Percentiles rank a stretch among this genome's conserved stretches.
These are phyloP conservation scores for Axilococcus clingmanii DNA, from an alignment of 139 green algal species.

Conservation along the genomic window DNA sequence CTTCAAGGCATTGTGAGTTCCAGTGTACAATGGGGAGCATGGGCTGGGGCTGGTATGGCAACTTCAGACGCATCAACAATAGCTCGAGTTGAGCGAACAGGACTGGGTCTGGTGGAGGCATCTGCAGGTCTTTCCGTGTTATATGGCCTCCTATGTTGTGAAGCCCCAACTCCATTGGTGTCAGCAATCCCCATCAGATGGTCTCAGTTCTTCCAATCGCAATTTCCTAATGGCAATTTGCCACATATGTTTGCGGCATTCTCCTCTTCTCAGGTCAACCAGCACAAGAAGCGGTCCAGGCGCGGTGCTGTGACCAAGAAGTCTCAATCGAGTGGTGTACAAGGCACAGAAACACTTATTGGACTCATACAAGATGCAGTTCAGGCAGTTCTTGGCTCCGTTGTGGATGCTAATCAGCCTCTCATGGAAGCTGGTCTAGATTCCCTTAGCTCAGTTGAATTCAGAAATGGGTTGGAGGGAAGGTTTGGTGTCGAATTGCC, in stretches of 20 bases:
- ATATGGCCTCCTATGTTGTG: slow-evolving; percentile 7
- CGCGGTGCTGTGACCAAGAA: background rate
- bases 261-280: background rate
- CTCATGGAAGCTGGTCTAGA: slow-evolving; percentile 51
- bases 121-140: slow-evolving; percentile 20
- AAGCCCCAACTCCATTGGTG: background rate
- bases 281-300: background rate
- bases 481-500: slow-evolving; percentile 55
- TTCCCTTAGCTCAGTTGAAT: slow-evolving; percentile 63
- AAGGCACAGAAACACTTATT: slow-evolving; percentile 8
- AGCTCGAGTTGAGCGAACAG: slow-evolving; percentile 49
- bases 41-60: slow-evolving; percentile 42
- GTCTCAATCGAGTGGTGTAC: background rate
- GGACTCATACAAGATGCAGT: slow-evolving; percentile 16
- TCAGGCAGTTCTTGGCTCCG: slow-evolving; percentile 9
- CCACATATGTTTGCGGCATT: slow-evolving; percentile 19
- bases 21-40: slow-evolving; percentile 44
- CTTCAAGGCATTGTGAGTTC: slow-evolving; percentile 11
- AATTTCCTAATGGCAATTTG: slow-evolving; percentile 6
- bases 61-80: slow-evolving; percentile 16
- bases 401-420: slow-evolving; percentile 13
- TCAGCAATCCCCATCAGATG: slow-evolving; percentile 34
- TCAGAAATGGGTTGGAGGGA: slow-evolving; percentile 56
- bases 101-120: slow-evolving; percentile 41
- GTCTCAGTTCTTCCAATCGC: slow-evolving; percentile 20